phyloP scores from a whole-genome alignment of 345 rosid species.

The Toxicodendron radicans region DNA sequence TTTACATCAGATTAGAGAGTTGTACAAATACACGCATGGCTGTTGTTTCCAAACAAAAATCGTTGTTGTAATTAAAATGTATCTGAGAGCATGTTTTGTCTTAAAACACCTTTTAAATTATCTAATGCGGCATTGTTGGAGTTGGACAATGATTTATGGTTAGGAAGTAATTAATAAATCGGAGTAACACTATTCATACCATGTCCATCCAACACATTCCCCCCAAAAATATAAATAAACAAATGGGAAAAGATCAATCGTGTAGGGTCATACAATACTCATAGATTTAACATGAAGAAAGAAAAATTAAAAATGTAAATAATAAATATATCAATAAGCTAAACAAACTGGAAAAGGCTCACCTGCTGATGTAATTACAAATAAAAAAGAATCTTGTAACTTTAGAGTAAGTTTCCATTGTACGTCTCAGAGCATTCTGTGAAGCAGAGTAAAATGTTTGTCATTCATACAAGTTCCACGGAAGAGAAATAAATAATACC shows the following conservation, averaged over 20 bases:
- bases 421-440: constrained; percentile 92
- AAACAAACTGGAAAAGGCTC: constrained; percentile 1
- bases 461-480: constrained; percentile 9
- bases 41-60: neutral
- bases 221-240: neutral
- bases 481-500: neutral
- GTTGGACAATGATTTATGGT: no score
- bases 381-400: constrained; percentile 94
- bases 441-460: neutral
- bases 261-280: neutral
- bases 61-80: neutral
- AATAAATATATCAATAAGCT: neutral
- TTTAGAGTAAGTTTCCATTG: constrained; percentile 96
- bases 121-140: neutral
- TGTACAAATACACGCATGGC: neutral
- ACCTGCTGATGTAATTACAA: constrained; percentile 99
- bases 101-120: neutral
- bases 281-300: neutral
- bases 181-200: neutral
- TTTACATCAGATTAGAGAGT: neutral
- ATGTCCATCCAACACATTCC: neutral
- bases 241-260: neutral
- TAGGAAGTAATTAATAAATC: neutral
- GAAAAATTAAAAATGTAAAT: neutral
- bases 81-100: neutral